A percentile compares a stretch with the other conserved stretches of the same genome.
Conservation (phyloP, 108 stramenopile species). For the Nitzschia palea region DNA sequence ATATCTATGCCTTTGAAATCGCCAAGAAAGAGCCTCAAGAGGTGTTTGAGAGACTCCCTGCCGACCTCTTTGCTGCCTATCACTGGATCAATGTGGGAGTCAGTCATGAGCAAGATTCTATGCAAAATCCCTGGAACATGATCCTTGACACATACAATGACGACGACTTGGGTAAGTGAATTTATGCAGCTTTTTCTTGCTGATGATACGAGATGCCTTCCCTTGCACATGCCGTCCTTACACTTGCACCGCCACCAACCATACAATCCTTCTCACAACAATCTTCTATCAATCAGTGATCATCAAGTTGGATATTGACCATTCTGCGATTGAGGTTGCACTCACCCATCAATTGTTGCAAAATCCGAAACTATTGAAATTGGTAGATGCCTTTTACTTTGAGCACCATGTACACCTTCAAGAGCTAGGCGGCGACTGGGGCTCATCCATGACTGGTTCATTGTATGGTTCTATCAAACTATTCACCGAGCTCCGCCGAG, state of each 20-base stretch:
- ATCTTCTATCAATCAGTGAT: too few relatives aligned
- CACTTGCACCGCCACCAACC: too few relatives aligned
- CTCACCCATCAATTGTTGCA: background rate
- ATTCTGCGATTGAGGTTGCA: background rate
- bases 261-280: too few relatives aligned
- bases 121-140: background rate
- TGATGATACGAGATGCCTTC: background rate
- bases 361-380: background rate
- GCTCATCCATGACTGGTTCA: too few relatives aligned
- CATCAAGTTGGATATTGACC: background rate
- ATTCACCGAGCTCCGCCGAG: too few relatives aligned
- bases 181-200: too few relatives aligned
- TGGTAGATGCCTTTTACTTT: background rate
- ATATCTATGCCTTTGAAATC: background rate
- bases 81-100: slow-evolving; percentile 1
- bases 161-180: slow-evolving; percentile 2
- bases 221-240: too few relatives aligned
- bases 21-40: background rate
- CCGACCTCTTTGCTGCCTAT: background rate
- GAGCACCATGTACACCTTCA: background rate
- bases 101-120: background rate
- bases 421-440: too few relatives aligned
- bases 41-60: background rate
- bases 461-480: too few relatives aligned
- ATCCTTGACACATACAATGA: background rate